A percentile compares a stretch with the other conserved stretches of the same genome.
These are phyloP conservation scores for Chlamydomonas sp. DNA, from an alignment of 139 green algal species.

Conservation along the genomic window DNA sequence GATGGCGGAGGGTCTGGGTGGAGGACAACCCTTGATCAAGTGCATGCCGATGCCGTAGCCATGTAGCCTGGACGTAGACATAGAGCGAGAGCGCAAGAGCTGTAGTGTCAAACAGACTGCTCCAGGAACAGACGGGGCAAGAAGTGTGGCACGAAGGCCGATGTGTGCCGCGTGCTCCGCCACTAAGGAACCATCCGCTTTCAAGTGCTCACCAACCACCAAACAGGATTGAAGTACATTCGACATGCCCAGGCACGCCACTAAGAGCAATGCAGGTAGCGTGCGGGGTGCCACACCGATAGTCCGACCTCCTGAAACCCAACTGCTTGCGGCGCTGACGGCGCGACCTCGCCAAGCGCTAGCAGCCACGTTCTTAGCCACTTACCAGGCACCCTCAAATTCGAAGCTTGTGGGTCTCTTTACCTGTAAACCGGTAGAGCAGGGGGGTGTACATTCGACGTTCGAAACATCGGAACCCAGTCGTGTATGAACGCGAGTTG, in stretches of 20 bases:
- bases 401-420: conserved; percentile 67
- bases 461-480: not conserved
- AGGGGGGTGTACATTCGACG: not conserved
- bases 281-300: too few species aligned
- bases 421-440: conserved; percentile 35
- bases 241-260: too few species aligned
- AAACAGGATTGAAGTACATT: not conserved
- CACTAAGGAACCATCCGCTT: too few species aligned
- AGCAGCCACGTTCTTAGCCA: not conserved
- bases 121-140: too few species aligned
- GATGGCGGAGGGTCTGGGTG: conserved; percentile 45
- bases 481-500: too few species aligned
- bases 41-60: conserved; percentile 79
- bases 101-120: too few species aligned
- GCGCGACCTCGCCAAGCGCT: not conserved
- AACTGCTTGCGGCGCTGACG: not conserved
- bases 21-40: conserved; percentile 66
- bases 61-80: conserved; percentile 63
- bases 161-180: too few species aligned
- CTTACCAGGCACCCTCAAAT: conserved; percentile 81
- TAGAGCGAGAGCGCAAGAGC: not conserved
- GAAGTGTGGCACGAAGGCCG: too few species aligned
- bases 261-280: too few species aligned
- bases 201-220: not conserved
- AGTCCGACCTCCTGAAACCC: too few species aligned